These are phyloP conservation scores for Mychonastes homosphaera DNA, from an alignment of 139 green algal species.

Conservation along the genomic window DNA sequence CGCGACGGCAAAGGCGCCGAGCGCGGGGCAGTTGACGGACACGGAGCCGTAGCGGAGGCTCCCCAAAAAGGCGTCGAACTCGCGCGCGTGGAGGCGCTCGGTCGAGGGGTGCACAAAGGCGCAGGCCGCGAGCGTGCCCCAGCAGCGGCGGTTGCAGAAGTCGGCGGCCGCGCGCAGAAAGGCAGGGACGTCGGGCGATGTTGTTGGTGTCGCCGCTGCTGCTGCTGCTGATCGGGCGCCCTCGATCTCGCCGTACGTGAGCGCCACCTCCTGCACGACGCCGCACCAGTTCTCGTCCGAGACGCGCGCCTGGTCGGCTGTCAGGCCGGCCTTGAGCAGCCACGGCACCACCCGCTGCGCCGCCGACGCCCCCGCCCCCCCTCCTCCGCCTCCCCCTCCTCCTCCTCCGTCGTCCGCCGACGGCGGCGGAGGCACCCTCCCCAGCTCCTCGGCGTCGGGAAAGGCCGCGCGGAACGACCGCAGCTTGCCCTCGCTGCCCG, in stretches of 20 bases:
- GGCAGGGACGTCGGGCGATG: neutral
- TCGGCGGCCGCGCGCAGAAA: neutral
- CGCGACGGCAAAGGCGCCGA: constrained; percentile 38
- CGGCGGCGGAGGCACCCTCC: neutral
- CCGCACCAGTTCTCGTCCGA: constrained; percentile 66
- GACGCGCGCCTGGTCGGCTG: constrained; percentile 33
- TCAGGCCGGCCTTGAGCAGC: constrained; percentile 26
- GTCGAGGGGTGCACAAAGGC: constrained; percentile 39
- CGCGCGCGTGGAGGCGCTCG: constrained; percentile 10
- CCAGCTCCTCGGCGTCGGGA: constrained; percentile 25
- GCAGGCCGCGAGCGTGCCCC: neutral
- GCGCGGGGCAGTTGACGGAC: constrained; percentile 46
- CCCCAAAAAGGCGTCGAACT: constrained; percentile 42
- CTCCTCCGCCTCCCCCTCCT: too few relatives aligned
- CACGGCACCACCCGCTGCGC: constrained; percentile 7
- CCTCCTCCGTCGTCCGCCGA: constrained; percentile 2
- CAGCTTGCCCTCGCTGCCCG: neutral
- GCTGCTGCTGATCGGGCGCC: too few relatives aligned
- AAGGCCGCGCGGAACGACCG: constrained; percentile 7
- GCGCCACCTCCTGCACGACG: constrained; percentile 62
- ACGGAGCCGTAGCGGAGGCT: constrained; percentile 61
- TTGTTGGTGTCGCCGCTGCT: too few relatives aligned
- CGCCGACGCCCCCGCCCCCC: neutral
- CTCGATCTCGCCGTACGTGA: too few relatives aligned
- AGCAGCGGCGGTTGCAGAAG: neutral